Evolutionary conservation across 106 monocot genomes (phyloP).

Genomic region (Phalaenopsis equestris): DNA sequence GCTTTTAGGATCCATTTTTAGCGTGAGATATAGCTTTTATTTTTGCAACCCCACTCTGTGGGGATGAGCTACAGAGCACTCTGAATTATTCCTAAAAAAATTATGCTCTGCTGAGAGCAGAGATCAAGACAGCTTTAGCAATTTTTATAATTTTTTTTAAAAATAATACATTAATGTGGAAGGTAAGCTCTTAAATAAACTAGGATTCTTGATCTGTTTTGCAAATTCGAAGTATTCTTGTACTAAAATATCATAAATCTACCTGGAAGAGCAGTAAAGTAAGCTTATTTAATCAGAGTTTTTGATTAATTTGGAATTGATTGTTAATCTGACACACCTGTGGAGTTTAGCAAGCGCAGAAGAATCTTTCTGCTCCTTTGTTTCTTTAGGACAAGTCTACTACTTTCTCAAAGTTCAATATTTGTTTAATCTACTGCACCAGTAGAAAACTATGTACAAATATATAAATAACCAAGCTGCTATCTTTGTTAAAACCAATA

Average conservation of each 20-base stretch:
- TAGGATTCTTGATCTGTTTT: not conserved
- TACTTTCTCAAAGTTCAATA: not conserved
- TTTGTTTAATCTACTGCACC: not conserved
- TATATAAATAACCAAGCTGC: not conserved
- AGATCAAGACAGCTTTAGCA: not conserved
- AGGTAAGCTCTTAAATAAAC: not conserved
- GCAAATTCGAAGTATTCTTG: not conserved
- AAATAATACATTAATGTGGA: not conserved
- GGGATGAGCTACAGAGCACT: not conserved
- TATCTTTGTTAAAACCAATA: not conserved
- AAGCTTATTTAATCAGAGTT: not conserved
- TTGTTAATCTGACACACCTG: slow-evolving; percentile 3
- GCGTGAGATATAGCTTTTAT: not conserved
- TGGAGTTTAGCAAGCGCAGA: not conserved
- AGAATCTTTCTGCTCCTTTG: not conserved
- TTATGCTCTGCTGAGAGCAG: not conserved
- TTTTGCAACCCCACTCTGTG: not conserved
- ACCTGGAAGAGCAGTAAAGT: not conserved
- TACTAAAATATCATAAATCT: not conserved
- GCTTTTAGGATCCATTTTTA: not conserved
- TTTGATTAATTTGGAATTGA: not conserved
- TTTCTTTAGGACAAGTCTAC: not conserved
- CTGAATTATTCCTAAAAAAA: not conserved
- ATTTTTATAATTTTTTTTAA: too few species aligned
- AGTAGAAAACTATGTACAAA: not conserved